A percentile compares a stretch with the other conserved stretches of the same genome.
Conservation (phyloP, 768 basidiomycete species). For the Mycena rebaudengoi region DNA sequence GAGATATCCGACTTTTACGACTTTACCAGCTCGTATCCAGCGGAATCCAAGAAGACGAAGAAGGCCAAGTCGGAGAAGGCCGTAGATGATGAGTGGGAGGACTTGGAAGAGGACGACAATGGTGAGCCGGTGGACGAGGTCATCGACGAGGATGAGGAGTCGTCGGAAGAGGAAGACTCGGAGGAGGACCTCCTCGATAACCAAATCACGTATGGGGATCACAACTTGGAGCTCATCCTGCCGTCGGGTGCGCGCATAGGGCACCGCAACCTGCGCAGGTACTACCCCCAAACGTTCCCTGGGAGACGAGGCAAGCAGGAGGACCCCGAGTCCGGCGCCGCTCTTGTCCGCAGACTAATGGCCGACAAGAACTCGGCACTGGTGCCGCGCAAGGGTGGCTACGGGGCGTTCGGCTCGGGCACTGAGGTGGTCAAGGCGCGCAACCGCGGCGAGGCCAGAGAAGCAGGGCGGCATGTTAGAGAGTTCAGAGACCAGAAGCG, state of each 20-base stretch:
- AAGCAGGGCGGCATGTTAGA: conserved; percentile 87
- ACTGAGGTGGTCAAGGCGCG: conserved; percentile 88
- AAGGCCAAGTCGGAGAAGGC: conserved; percentile 35
- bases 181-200: conserved; percentile 57
- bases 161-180: conserved; percentile 52
- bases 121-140: conserved; percentile 41
- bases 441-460: conserved; percentile 93
- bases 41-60: conserved; percentile 37
- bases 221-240: conserved; percentile 87
- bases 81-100: conserved; percentile 46
- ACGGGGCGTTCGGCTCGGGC: conserved; percentile 85
- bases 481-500: conserved; percentile 85
- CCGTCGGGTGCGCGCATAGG: conserved; percentile 94
- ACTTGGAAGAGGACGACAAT: conserved; percentile 43
- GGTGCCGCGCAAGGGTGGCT: conserved; percentile 86
- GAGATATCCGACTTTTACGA: conserved; percentile 96
- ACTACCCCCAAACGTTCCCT: conserved; percentile 86
- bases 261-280: conserved; percentile 85
- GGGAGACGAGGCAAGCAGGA: conserved; percentile 52
- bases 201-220: conserved; percentile 80
- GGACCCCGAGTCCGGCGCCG: conserved; percentile 77
- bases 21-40: conserved; percentile 83
- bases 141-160: conserved; percentile 49
- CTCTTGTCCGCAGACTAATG: conserved; percentile 78
- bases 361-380: conserved; percentile 87